Evolutionary conservation across 2,329 filamentous ascomycete genomes (phyloP), one percentile per base, ranked within the genome.

Genomic region (Plectosphaerella sp.): DNA sequence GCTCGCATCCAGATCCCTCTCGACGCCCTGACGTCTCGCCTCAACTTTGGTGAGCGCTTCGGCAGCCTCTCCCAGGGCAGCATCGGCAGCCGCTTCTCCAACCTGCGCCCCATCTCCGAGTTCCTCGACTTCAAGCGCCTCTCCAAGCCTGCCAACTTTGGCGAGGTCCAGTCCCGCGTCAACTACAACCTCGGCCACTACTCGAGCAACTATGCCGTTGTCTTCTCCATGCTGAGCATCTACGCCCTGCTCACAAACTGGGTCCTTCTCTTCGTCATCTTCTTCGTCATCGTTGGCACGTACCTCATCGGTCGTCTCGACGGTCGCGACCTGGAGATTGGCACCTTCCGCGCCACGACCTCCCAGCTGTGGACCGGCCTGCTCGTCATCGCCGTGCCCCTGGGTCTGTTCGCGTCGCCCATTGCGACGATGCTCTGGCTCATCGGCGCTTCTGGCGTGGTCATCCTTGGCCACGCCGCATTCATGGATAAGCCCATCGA

Each of bases 401-500:
- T 97, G 55, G 89, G 88, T 61, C 80, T 99, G 66, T 86, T 87
- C 75, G 87, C 93, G 54, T 93, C 89, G 58, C 91, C 91, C 55
- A 86, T 97, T 70, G 72, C 81, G 64, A 95, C 91, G 49, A 81
- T 92, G 62, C 84, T 97, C 63, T 97, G 94, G 94, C 82, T 99
- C 68, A 91, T 97, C 67, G 94, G 94, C 69, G 94, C 94, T 63
- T 93, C 89, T 62, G 92, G 91, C 70, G 91, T 97, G 69, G 89
- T 87, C 69, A 95, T 97, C 61, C 78, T 97, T 61, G 94, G 94
- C 73, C 94, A 99, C 76, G 94, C 94, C 62, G 82, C 91, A 58
- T 84, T 97, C 69, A 86, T 97, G 88, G 93, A 97, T 72, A 97
- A 96, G 83, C 93, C 93, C 54, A 96, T 97, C 79, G 94, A 97